A percentile compares a stretch with the other conserved stretches of the same genome.
Evolutionary conservation across 768 basidiomycete genomes (phyloP).

Genomic region (Lactarius sp.): DNA sequence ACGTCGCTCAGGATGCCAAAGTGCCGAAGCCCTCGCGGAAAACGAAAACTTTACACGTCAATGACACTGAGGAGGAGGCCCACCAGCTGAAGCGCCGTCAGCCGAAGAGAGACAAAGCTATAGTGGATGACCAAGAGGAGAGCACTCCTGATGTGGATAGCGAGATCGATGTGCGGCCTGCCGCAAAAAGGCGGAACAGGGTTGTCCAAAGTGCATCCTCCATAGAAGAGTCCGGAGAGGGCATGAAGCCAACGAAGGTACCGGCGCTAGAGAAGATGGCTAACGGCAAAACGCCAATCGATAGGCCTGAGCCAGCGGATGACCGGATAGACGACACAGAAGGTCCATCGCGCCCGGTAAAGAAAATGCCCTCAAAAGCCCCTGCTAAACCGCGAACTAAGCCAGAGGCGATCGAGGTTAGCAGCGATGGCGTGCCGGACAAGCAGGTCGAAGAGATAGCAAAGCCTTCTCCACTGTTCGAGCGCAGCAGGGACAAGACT

Average conservation of each 20-base stretch:
- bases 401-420: constrained; percentile 7
- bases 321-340: constrained; percentile 13
- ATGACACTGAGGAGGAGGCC: constrained; percentile 24
- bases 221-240: constrained; percentile 5
- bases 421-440: constrained; percentile 2
- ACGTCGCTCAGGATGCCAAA: constrained; percentile 12
- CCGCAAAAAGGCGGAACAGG: constrained; percentile 3
- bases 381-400: background rate
- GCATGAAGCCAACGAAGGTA: background rate
- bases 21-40: constrained; percentile 11
- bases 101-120: constrained; percentile 11
- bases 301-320: constrained; percentile 11
- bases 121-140: constrained; percentile 15
- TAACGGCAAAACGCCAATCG: constrained; percentile 1
- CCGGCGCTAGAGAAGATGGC: constrained; percentile 3
- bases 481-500: constrained; percentile 8
- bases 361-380: constrained; percentile 2
- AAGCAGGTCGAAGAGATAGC: constrained; percentile 20
- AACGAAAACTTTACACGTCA: constrained; percentile 16
- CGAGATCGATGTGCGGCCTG: constrained; percentile 8
- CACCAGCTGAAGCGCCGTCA: constrained; percentile 15
- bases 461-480: constrained; percentile 20
- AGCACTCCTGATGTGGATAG: constrained; percentile 6
- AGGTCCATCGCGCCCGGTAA: background rate
- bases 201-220: constrained; percentile 4